Base-by-base conservation (phyloP, 805 yeast species). In the Myxozyma vanderwaltii region DNA sequence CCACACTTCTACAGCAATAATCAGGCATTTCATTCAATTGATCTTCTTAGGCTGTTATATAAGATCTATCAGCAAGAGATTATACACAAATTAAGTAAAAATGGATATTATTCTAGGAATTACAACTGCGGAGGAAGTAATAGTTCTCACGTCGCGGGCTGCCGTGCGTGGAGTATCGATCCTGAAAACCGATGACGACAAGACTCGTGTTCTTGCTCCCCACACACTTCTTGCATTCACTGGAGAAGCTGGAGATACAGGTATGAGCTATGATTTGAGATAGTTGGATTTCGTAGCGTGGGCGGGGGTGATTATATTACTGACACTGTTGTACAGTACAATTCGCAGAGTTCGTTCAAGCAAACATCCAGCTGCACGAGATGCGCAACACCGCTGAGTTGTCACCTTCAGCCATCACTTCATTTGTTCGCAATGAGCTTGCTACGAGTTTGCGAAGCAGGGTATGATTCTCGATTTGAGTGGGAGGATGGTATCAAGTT, bases 231-330 rank as follows among this genome's bases (percentile, higher is more conserved):
- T 94, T 77, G 96, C 97, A 44, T 91, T 77, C 76, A 86, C 96
- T 1, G 99, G 99, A 58, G 99, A 94, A 73, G 82, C 97, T 2
- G 99, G 99, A 63, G 99, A 94, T 72, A 89, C 97, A 5, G 76
- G 76, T 72, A 61, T 17, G 74, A n/a, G 8, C 33, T 29, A 15
- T n/a, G 6, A 12, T 44, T 31, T 27, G 24, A 15, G 24, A 15
- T 13, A 35, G 29, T 4, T 26, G 7, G 19, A 8, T 17, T 40
- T 3, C 17, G 31, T 35, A 26, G 40, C 40, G 46, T n/a, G n/a
- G n/a, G n/a, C n/a, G n/a, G n/a, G n/a, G 47, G 33, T 40, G 36
- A 35, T 5, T 26, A 8, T 8, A 38, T 27, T 21, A 39, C 40
- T 50, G 40, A 63, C 24, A 29, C 13, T 19, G 43, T 31, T 5